Conservation (phyloP, 495 filamentous ascomycete species). For the Hypoxylon cercidicola region DNA sequence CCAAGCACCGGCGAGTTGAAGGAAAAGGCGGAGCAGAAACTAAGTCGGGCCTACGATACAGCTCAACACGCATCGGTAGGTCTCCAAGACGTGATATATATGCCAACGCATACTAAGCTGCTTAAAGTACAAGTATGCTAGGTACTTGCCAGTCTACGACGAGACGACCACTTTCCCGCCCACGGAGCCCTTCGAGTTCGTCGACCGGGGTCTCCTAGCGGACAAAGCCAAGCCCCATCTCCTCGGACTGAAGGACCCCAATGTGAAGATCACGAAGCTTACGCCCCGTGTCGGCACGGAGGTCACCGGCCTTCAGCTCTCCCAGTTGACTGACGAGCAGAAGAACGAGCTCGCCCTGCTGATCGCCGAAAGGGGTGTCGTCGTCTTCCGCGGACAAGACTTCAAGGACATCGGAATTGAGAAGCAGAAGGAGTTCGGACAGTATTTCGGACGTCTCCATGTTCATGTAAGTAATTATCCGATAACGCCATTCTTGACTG, state of each 20-base stretch:
- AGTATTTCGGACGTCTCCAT: conserved; percentile 74
- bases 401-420: conserved; percentile 70
- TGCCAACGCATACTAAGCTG: conserved; percentile 9
- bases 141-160: conserved; percentile 73
- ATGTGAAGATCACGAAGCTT: conserved; percentile 64
- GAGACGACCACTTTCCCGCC: conserved; percentile 67
- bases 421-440: conserved; percentile 70
- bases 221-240: conserved; percentile 69
- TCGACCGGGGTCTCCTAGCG: conserved; percentile 66
- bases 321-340: conserved; percentile 71
- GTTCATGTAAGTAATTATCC: conserved; percentile 57
- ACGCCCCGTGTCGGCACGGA: conserved; percentile 79
- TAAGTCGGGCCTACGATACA: conserved; percentile 42
- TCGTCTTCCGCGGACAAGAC: conserved; percentile 76
- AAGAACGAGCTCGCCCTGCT: conserved; percentile 80
- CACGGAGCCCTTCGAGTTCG: conserved; percentile 67
- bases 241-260: conserved; percentile 51
- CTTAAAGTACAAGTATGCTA: conserved; percentile 63
- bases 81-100: neutral
- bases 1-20: conserved; percentile 40
- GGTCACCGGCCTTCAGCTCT: conserved; percentile 74
- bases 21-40: conserved; percentile 39
- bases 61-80: conserved; percentile 42
- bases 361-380: conserved; percentile 75
- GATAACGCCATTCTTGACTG: neutral